phyloP scores from a whole-genome alignment of 1,284 basidiomycete species.

The Irpex sp. region DNA sequence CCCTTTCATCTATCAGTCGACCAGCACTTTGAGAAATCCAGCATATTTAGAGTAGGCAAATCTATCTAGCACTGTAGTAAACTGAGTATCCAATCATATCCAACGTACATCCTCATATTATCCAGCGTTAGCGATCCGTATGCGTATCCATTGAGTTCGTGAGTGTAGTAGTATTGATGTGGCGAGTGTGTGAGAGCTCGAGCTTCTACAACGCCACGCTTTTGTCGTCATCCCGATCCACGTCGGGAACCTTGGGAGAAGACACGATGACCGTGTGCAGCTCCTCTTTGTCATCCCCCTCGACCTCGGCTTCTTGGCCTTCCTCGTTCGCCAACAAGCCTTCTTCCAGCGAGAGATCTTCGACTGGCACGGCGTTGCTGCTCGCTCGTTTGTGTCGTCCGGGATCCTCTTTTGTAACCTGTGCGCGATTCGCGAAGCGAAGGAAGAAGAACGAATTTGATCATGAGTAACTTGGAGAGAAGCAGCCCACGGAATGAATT shows the following conservation, averaged over 20 bases:
- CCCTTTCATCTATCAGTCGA: too few relatives aligned
- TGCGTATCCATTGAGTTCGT: neutral
- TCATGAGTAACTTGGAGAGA: neutral
- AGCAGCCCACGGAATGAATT: neutral
- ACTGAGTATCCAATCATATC: neutral
- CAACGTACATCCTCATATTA: neutral
- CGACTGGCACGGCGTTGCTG: constrained; percentile 14
- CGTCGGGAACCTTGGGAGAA: neutral
- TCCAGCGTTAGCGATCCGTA: neutral
- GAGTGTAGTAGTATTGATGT: neutral
- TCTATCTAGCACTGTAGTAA: neutral
- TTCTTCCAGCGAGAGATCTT: constrained; percentile 29
- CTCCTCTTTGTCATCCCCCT: neutral
- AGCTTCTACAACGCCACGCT: neutral
- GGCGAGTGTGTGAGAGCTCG: neutral
- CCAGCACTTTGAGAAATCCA: neutral
- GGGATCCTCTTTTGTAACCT: constrained; percentile 24
- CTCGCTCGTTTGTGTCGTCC: constrained; percentile 11
- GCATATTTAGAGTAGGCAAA: neutral
- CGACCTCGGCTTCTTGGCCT: neutral
- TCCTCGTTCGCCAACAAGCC: constrained; percentile 25
- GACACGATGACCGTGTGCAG: neutral
- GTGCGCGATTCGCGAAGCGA: neutral
- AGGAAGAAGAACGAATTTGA: neutral
- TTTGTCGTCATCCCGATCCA: neutral